These are phyloP conservation scores for Alternaria sp. DNA, from an alignment of 2,329 filamentous ascomycete genomes.

Conservation along the genomic window DNA sequence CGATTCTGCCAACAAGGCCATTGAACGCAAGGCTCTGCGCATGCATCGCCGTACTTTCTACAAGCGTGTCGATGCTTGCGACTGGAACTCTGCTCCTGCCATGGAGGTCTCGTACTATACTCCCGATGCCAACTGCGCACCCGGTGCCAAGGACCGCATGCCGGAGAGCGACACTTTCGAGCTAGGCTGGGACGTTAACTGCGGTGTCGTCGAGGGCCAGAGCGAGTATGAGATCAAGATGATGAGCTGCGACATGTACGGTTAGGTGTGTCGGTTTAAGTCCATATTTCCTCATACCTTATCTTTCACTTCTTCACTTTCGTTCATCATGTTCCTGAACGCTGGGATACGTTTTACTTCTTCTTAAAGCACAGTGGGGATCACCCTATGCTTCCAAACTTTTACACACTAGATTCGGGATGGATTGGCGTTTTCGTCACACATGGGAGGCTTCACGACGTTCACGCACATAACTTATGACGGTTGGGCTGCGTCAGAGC, in stretches of 20 bases:
- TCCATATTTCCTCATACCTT: conserved; percentile 8
- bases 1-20: conserved; percentile 23
- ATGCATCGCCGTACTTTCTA: conserved; percentile 38
- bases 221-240: conserved; percentile 52
- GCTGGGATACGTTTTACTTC: conserved; percentile 5
- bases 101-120: conserved; percentile 53
- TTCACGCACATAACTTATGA: neutral
- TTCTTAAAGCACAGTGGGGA: neutral
- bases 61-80: conserved; percentile 40
- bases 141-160: conserved; percentile 34
- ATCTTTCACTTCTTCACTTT: conserved; percentile 7
- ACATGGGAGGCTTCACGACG: neutral
- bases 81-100: conserved; percentile 48
- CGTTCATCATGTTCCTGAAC: conserved; percentile 17
- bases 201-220: conserved; percentile 50
- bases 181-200: conserved; percentile 49
- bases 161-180: conserved; percentile 42
- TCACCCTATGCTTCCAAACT: neutral
- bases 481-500: neutral
- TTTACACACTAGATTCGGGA: neutral
- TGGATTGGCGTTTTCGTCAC: neutral
- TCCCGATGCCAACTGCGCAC: conserved; percentile 47
- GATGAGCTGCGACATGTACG: conserved; percentile 42
- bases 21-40: conserved; percentile 43
- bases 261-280: neutral